Percentiles rank a stretch among this genome's conserved stretches.
Evolutionary conservation across 176 grass and related monocot species (phyloP).

Genomic region (Aegilops bicornis): DNA sequence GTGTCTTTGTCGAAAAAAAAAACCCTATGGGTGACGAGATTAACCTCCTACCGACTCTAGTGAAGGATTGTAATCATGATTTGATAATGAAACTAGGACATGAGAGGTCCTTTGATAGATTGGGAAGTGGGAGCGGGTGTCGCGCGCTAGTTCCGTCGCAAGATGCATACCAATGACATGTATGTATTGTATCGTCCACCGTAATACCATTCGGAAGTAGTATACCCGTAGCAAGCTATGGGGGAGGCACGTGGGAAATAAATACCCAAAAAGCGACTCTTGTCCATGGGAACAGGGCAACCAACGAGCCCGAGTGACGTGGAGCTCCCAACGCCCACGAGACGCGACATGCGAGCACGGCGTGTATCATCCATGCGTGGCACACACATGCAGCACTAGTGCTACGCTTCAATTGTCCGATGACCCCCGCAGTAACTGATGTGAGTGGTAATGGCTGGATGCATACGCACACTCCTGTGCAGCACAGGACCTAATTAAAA

Average conservation of each 20-base stretch:
- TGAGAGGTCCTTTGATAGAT: too few species aligned
- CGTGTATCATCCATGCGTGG: not conserved
- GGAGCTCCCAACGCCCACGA: conserved; percentile 13
- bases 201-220: too few species aligned
- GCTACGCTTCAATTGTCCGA: not conserved
- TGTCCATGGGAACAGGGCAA: conserved; percentile 17
- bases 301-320: not conserved
- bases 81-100: not conserved
- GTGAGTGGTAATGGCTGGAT: not conserved
- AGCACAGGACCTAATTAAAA: not conserved
- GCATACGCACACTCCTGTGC: not conserved
- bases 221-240: not conserved
- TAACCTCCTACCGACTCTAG: too few species aligned
- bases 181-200: too few species aligned
- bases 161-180: too few species aligned
- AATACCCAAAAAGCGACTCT: not conserved
- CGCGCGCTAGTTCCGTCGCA: too few species aligned
- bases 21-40: too few species aligned
- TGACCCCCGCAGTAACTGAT: not conserved
- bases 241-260: not conserved
- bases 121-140: too few species aligned
- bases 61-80: not conserved
- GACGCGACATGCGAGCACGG: not conserved
- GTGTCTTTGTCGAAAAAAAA: too few species aligned
- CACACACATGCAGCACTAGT: not conserved